Evolutionary conservation across 75 land plant genomes (phyloP).

Genomic region (Gnetum montanum): DNA sequence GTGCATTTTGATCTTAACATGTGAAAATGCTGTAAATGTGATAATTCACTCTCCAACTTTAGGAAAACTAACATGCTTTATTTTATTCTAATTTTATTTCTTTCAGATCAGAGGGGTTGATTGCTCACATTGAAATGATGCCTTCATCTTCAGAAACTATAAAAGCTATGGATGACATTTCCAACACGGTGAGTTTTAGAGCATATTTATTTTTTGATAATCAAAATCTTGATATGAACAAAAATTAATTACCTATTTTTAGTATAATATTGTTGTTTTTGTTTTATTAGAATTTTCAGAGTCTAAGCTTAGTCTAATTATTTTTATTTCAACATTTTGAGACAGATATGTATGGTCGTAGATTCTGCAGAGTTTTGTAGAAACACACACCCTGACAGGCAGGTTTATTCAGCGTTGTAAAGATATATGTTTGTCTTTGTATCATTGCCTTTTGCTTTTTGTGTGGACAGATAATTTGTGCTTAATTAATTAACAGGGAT

Average conservation of each 20-base stretch:
- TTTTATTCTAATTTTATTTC: neutral
- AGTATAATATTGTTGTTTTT: neutral
- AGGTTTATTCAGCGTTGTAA: slow-evolving; percentile 6
- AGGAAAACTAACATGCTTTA: neutral
- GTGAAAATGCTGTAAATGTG: neutral
- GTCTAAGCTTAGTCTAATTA: neutral
- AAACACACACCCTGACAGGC: slow-evolving; percentile 95
- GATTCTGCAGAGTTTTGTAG: slow-evolving; percentile 96
- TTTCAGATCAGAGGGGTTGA: slow-evolving; percentile 68
- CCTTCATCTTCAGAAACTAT: slow-evolving; percentile 74
- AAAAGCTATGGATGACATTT: slow-evolving; percentile 83
- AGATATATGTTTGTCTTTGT: neutral
- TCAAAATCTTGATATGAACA: neutral
- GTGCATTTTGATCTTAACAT: neutral
- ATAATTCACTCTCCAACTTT: neutral
- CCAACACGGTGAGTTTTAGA: slow-evolving; percentile 52
- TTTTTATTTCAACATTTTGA: neutral
- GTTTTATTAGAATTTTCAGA: neutral
- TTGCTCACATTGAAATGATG: slow-evolving; percentile 40
- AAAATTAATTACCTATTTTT: neutral
- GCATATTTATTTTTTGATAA: neutral
- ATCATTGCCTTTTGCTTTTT: neutral
- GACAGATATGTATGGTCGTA: slow-evolving; percentile 84
- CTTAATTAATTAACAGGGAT: slow-evolving; percentile 38
- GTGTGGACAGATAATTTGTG: too few relatives aligned